A percentile compares a stretch with the other conserved stretches of the same genome.
Evolutionary conservation across 371 early-diverging fungal genomes (phyloP).

Genomic region (Rhizomucor miehei): DNA sequence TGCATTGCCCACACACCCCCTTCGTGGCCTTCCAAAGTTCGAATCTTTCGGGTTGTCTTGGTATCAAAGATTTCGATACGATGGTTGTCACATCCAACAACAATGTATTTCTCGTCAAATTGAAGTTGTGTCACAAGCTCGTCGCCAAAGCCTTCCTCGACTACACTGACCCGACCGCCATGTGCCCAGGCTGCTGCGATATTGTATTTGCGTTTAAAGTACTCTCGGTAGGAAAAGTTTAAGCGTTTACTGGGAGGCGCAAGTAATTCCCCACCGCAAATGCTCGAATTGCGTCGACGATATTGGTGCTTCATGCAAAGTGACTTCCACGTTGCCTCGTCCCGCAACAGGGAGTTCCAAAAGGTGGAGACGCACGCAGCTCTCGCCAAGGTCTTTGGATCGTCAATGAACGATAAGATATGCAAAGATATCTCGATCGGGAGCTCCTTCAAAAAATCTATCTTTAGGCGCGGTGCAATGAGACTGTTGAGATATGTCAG

Average conservation of each 20-base stretch:
- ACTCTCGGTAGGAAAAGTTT: conserved; percentile 69
- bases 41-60: conserved; percentile 59
- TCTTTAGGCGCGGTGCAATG: conserved; percentile 67
- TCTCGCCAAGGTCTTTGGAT: conserved; percentile 71
- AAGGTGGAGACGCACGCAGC: conserved; percentile 69
- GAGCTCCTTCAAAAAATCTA: conserved; percentile 73
- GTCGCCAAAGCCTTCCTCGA: conserved; percentile 74
- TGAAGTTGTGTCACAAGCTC: conserved; percentile 85
- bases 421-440: conserved; percentile 76
- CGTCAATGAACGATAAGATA: conserved; percentile 63
- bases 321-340: conserved; percentile 50
- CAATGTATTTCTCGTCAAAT: conserved; percentile 83
- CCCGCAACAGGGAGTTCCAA: conserved; percentile 76
- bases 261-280: conserved; percentile 49
- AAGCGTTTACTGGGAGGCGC: conserved; percentile 42
- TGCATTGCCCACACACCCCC: conserved; percentile 97
- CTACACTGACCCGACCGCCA: conserved; percentile 64
- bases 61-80: conserved; percentile 84
- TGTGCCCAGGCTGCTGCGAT: conserved; percentile 77
- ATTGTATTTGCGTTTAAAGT: conserved; percentile 71
- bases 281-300: conserved; percentile 45
- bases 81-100: conserved; percentile 83
- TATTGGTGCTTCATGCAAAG: conserved; percentile 52
- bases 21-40: conserved; percentile 81
- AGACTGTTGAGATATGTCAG: conserved; percentile 54